Evolutionary conservation across 2,329 filamentous ascomycete genomes (phyloP), one percentile per base, ranked within the genome.

Genomic region (Tolypocladium paradoxum): DNA sequence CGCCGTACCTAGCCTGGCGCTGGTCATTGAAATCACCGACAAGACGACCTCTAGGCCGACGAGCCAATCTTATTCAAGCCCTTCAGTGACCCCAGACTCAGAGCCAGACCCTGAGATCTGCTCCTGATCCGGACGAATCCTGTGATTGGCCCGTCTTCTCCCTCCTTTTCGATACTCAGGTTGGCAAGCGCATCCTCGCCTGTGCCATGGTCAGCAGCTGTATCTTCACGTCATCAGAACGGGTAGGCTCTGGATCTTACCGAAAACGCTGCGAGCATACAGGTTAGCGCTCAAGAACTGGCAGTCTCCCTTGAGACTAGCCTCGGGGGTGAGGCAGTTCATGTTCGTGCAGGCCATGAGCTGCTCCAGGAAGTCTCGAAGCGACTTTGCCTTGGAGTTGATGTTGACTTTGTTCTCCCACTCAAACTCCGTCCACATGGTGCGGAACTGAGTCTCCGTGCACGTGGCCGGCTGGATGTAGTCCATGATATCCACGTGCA

Each of bases 341-440:
- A 99, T 99, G 72, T 99, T 97, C 52, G 93, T 99, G 69, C 88
- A 92, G 56, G 90, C 90, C 93, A 97, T 97, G 56, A 99, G 76
- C 68, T 95, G 87, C 61, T 89, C 86, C 58, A 99, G 75, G 82
- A 99, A 99, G 22, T 95, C 90, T 49, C 92, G 83, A 56, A 99
- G 77, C 31, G 83, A 87, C 76, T 92, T 95, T 60, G 89, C 90
- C 78, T 96, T 97, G 58, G 89, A 95, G 73, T 96, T 96, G 75
- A 99, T 97, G 75, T 99, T 99, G 71, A 99, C 92, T 81, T 99
- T 99, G 76, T 99, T 99, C 78, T 99, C 93, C 93, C 93, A 99
- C 69, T 99, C 93, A 61, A 99, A 99, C 68, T 99, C 93, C 37
- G 93, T 99, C 93, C 93, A 99, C 93, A 99, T 99, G n/a, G 90